Conservation (phyloP, 2,329 filamentous ascomycete species). For the Torrubiella hemipterigena region DNA sequence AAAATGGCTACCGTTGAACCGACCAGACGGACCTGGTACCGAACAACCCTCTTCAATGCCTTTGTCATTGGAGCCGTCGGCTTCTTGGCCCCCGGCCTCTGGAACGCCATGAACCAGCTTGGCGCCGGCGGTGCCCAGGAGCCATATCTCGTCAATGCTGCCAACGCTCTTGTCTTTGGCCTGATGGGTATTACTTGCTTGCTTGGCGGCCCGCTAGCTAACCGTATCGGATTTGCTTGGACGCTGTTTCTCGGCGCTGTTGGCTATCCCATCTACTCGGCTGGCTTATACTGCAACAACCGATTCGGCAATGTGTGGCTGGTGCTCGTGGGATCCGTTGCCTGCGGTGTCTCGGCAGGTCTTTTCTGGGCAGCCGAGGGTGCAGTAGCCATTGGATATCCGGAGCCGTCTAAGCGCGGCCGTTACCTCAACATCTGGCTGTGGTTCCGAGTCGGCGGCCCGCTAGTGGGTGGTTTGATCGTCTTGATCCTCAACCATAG, state of each 20-base stretch:
- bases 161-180: slow-evolving; percentile 36
- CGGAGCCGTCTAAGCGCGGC: slow-evolving; percentile 32
- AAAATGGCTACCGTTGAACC: too few species aligned
- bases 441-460: slow-evolving; percentile 37
- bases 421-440: slow-evolving; percentile 21
- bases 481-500: slow-evolving; percentile 28
- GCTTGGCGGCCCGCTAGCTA: slow-evolving; percentile 33
- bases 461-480: slow-evolving; percentile 32
- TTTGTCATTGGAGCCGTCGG: slow-evolving; percentile 39
- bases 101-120: slow-evolving; percentile 43
- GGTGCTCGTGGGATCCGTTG: slow-evolving; percentile 33
- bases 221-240: slow-evolving; percentile 32
- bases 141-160: slow-evolving; percentile 37
- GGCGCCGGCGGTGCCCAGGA: slow-evolving; percentile 39
- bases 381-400: slow-evolving; percentile 35
- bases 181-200: slow-evolving; percentile 33
- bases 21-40: slow-evolving; percentile 31
- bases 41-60: slow-evolving; percentile 39
- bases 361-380: slow-evolving; percentile 40
- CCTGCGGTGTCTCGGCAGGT: slow-evolving; percentile 34
- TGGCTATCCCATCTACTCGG: slow-evolving; percentile 34
- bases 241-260: slow-evolving; percentile 31
- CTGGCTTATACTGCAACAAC: slow-evolving; percentile 36
- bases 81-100: slow-evolving; percentile 37
- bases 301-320: slow-evolving; percentile 39